Percentiles rank a stretch among this genome's conserved stretches.
These are phyloP conservation scores for Pichia deserticola DNA, from an alignment of 805 yeast genomes.

Conservation along the genomic window DNA sequence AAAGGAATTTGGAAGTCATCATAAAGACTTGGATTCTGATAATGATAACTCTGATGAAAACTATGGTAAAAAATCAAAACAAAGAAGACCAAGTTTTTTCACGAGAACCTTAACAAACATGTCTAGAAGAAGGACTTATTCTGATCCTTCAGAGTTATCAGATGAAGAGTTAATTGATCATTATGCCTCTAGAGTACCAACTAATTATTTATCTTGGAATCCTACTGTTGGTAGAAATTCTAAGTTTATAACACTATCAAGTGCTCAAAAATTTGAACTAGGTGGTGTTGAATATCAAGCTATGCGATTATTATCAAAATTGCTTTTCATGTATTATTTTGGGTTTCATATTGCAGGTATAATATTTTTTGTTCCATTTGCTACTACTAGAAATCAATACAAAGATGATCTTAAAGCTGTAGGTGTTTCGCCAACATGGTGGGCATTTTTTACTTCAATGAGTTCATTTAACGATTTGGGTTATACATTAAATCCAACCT, in stretches of 20 bases:
- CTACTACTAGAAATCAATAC: constrained; percentile 36
- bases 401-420: constrained; percentile 35
- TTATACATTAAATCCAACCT: constrained; percentile 69
- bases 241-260: constrained; percentile 73
- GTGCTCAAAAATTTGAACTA: constrained; percentile 81
- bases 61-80: not conserved
- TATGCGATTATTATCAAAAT: constrained; percentile 60
- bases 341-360: constrained; percentile 63
- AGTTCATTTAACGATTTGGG: constrained; percentile 86
- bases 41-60: not conserved
- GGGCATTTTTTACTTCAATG: constrained; percentile 82
- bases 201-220: constrained; percentile 76
- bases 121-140: constrained; percentile 2
- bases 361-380: constrained; percentile 56
- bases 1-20: not conserved
- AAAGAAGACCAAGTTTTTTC: constrained; percentile 10
- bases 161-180: constrained; percentile 28
- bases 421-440: constrained; percentile 80
- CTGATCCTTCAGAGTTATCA: constrained; percentile 9
- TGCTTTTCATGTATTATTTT: constrained; percentile 59
- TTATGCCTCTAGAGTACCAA: constrained; percentile 23
- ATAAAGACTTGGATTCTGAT: not conserved
- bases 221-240: constrained; percentile 94
- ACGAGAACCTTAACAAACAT: constrained; percentile 14
- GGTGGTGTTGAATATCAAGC: constrained; percentile 98